These are phyloP conservation scores for Cutaneotrichosporon arboriforme DNA, from an alignment of 1,284 basidiomycete species.

Conservation along the genomic window DNA sequence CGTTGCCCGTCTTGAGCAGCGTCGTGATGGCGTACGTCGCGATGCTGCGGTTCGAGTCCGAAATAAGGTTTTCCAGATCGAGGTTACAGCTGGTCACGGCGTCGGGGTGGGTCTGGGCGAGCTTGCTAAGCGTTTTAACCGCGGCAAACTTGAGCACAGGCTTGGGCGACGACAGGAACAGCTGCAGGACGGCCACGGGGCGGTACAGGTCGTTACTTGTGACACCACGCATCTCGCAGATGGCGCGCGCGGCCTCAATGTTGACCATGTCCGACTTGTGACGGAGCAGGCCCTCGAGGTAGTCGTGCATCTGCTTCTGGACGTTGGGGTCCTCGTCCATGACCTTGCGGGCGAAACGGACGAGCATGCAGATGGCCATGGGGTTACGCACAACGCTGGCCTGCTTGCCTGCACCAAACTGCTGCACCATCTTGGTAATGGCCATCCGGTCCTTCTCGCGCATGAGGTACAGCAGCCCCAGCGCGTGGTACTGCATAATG, in stretches of 20 bases:
- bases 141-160: conserved; percentile 95
- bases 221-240: conserved; percentile 91
- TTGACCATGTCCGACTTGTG: conserved; percentile 99
- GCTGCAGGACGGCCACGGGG: conserved; percentile 83
- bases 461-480: conserved; percentile 90
- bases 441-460: conserved; percentile 98
- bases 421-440: conserved; percentile 98
- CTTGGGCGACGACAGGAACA: conserved; percentile 90
- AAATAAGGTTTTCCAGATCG: conserved; percentile 95
- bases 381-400: conserved; percentile 85
- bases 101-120: conserved; percentile 74
- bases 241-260: conserved; percentile 93
- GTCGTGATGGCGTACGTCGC: conserved; percentile 99
- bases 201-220: conserved; percentile 71
- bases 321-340: conserved; percentile 97
- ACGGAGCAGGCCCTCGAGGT: conserved; percentile 89
- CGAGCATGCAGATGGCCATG: conserved; percentile 98
- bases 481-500: conserved; percentile 95
- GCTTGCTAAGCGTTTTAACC: conserved; percentile 85
- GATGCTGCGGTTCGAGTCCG: conserved; percentile 91
- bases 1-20: conserved; percentile 98
- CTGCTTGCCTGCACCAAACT: conserved; percentile 72
- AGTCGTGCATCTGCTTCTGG: conserved; percentile 86
- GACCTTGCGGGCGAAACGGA: conserved; percentile 93
- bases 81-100: conserved; percentile 92